phyloP scores from a whole-genome alignment of 257 asterid species.

The Ilex asprella region DNA sequence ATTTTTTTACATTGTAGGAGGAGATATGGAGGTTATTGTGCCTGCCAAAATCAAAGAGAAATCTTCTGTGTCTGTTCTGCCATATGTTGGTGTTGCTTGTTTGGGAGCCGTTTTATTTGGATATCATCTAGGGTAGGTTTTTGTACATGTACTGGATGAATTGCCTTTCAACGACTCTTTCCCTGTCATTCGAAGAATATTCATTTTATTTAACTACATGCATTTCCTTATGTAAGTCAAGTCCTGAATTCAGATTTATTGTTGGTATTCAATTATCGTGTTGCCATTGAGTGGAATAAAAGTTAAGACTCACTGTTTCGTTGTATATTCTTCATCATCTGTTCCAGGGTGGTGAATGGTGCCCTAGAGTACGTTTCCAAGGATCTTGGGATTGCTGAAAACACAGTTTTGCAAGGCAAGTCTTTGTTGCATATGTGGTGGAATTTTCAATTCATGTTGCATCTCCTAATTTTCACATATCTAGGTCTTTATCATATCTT shows the following conservation, averaged over 20 bases:
- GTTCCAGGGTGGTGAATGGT: slow-evolving; percentile 90
- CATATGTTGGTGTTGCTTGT: slow-evolving; percentile 95
- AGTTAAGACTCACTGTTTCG: background rate
- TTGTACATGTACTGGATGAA: background rate
- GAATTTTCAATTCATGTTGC: background rate
- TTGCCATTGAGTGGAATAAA: background rate
- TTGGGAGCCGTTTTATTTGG: slow-evolving; percentile 84
- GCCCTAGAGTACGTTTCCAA: slow-evolving; percentile 80
- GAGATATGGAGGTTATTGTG: slow-evolving; percentile 54
- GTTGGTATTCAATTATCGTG: background rate
- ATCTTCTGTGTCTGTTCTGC: slow-evolving; percentile 75
- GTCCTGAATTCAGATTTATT: background rate
- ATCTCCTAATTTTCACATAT: too few relatives aligned
- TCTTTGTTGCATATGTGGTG: slow-evolving; percentile 8
- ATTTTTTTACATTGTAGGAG: slow-evolving; percentile 31
- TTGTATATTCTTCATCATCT: slow-evolving; percentile 10
- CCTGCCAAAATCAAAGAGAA: slow-evolving; percentile 44
- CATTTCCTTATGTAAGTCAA: background rate
- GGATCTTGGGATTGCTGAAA: slow-evolving; percentile 82
- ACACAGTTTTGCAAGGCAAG: slow-evolving; percentile 79
- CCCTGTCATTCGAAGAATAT: background rate
- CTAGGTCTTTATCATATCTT: too few relatives aligned
- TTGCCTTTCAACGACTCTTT: too few relatives aligned
- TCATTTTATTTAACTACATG: background rate
- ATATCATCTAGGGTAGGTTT: slow-evolving; percentile 87